Conservation (phyloP, 225 moss, liverwort and hornwort genomes). For the Marchantia polymorpha region DNA sequence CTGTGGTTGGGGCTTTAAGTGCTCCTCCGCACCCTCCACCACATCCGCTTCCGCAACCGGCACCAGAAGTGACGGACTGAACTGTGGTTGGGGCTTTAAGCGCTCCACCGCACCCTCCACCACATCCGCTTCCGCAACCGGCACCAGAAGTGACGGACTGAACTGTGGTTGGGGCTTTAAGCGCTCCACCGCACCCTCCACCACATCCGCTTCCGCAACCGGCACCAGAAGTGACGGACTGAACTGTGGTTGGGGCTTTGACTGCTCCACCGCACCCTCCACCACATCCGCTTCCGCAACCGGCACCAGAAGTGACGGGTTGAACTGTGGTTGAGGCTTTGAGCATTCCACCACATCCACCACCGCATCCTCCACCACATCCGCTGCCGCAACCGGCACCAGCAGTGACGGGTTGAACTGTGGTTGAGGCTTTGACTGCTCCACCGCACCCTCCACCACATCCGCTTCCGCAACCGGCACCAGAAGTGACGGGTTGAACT, state of each 20-base stretch:
- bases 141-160: not conserved
- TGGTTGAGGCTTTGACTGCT: not conserved
- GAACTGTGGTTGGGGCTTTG: no score
- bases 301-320: not conserved
- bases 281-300: not conserved
- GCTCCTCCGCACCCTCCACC: not conserved
- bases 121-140: conserved; percentile 1
- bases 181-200: not conserved
- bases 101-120: conserved; percentile 5
- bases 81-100: not conserved
- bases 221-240: not conserved
- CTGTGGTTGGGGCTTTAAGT: no score
- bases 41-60: not conserved
- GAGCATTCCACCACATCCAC: not conserved
- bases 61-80: not conserved
- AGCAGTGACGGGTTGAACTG: not conserved
- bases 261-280: not conserved
- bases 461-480: not conserved
- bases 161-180: not conserved
- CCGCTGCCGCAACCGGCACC: not conserved
- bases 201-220: conserved; percentile 5
- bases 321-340: not conserved
- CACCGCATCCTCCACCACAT: not conserved
- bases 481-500: not conserved
- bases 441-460: conserved; percentile 4